Conservation (phyloP, 148 eudicot genomes). For the Polygonum maritimum region DNA sequence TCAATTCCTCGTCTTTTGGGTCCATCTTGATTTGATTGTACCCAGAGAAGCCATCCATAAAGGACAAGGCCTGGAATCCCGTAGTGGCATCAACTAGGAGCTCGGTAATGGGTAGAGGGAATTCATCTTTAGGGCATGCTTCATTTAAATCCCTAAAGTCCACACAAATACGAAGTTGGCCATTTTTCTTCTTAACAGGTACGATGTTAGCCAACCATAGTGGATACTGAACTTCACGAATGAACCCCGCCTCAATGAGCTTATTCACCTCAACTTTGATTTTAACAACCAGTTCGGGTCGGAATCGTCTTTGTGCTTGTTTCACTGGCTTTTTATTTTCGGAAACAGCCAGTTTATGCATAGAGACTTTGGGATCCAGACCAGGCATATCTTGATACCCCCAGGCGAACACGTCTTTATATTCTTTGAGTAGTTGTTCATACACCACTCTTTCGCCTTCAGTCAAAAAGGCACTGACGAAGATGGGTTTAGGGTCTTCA, state of each 20-base stretch:
- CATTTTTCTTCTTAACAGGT: not conserved
- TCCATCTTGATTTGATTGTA: not conserved
- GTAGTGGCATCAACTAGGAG: not conserved
- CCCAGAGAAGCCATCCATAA: not conserved
- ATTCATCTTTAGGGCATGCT: not conserved
- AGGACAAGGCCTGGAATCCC: not conserved
- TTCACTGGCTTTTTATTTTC: not conserved
- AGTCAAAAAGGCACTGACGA: not conserved
- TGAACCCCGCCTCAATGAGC: not conserved
- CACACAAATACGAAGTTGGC: not conserved
- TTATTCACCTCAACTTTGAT: not conserved
- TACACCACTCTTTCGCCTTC: not conserved
- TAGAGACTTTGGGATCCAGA: not conserved
- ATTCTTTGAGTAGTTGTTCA: not conserved
- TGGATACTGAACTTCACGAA: not conserved
- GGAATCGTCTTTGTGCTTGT: not conserved
- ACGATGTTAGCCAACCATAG: not conserved
- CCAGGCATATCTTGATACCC: not conserved
- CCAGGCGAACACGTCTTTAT: conserved; percentile 11
- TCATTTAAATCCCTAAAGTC: not conserved
- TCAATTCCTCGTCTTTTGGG: not conserved
- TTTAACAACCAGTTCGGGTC: not conserved
- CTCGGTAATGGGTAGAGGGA: not conserved
- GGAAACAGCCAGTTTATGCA: not conserved
- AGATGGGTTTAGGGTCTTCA: not conserved